Percentiles rank a stretch among this genome's conserved stretches.
Evolutionary conservation across 2,329 filamentous ascomycete species (phyloP).

Genomic region (Hymenoscyphus albidus): DNA sequence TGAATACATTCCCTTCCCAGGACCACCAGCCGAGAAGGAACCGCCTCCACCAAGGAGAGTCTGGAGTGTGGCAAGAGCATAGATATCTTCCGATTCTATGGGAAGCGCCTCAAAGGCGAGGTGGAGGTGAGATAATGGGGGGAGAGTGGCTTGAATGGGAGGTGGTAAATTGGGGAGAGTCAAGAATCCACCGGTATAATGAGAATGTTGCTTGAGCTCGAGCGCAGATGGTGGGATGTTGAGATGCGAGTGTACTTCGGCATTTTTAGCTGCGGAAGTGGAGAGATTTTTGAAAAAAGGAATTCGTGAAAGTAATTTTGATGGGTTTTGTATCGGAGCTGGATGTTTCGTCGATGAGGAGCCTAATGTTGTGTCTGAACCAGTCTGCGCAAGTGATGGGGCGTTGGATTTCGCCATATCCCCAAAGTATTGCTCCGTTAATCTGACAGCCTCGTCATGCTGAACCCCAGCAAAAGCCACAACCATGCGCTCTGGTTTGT

Average conservation of each 20-base stretch:
- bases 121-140: slow-evolving; percentile 86
- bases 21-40: slow-evolving; percentile 93
- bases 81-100: slow-evolving; percentile 88
- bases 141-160: slow-evolving; percentile 71
- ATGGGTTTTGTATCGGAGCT: slow-evolving; percentile 42
- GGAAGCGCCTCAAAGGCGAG: slow-evolving; percentile 93
- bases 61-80: slow-evolving; percentile 90
- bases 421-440: slow-evolving; percentile 85
- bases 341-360: slow-evolving; percentile 43
- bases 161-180: slow-evolving; percentile 77
- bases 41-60: slow-evolving; percentile 93
- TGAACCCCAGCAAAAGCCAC: slow-evolving; percentile 91
- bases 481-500: slow-evolving; percentile 85
- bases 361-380: slow-evolving; percentile 48
- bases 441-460: slow-evolving; percentile 71
- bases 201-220: slow-evolving; percentile 62
- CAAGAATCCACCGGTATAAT: slow-evolving; percentile 92
- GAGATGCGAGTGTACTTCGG: slow-evolving; percentile 49
- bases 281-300: slow-evolving; percentile 89
- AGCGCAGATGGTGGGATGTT: slow-evolving; percentile 43
- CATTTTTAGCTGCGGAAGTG: slow-evolving; percentile 62
- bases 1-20: slow-evolving; percentile 98
- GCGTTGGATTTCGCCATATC: slow-evolving; percentile 66
- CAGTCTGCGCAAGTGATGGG: slow-evolving; percentile 49
- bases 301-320: slow-evolving; percentile 72